Base-by-base conservation (phyloP, 225 moss, liverwort and hornwort species). In the Straminergon stramineum region DNA sequence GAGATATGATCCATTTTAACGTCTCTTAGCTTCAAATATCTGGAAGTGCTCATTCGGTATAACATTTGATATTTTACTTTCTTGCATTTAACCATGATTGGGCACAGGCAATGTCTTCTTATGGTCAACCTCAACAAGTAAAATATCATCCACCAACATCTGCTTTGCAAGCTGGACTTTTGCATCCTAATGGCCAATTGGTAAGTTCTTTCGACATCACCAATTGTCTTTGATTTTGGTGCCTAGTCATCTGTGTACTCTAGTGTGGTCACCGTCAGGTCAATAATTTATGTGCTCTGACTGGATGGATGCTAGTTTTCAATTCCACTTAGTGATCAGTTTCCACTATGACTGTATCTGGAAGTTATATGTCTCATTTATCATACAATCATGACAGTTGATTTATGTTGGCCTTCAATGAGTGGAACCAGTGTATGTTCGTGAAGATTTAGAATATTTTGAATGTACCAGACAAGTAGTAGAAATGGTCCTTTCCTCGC, bases 181-280 rank as follows among this genome's bases (percentile, higher is more conserved):
- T 96, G 63, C 98, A 98, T 68, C 90, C 93, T 3, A 95, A 94
- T 79, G 93, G 93, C 84, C 98, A 96, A 86, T 85, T 96, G 94
- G 97, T 99, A 95, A 87, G 85, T 53, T 75, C 64, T 75, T 78
- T 70, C 28, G 56, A 63, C 60, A n/a, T 30, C 35, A 43, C 65
- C 39, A 73, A 45, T 37, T 26, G 8, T 53, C 27, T 87, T 56
- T 35, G 41, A 81, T 69, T 85, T 60, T 43, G 30, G 66, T 76
- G 35, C 61, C 31, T 60, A 68, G 58, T 31, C 34, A 77, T 81
- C 80, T 86, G 6, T 81, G 67, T 83, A 45, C 34, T 39, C 39
- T 80, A 43, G 22, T 75, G 22, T 73, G 16, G 22, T 31, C n/a
- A n/a, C 68, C 24, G 57, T 35, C 22, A 68, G 65, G 58, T 84